A percentile compares a stretch with the other conserved stretches of the same genome.
Evolutionary conservation across 108 stramenopile species (phyloP).

Genomic region (Asterionellopsis glacialis): DNA sequence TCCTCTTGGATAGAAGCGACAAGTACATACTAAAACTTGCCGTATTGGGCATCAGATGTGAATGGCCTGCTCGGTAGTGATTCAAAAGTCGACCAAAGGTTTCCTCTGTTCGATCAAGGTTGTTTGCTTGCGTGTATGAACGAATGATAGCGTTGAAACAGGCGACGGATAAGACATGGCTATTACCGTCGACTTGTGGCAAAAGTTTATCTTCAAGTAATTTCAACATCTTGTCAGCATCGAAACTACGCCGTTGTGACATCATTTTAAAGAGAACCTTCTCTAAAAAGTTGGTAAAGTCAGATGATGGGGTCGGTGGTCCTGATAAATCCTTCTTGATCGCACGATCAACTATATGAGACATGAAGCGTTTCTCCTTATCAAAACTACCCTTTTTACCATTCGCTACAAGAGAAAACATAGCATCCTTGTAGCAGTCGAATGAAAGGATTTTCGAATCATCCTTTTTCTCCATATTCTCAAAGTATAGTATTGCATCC

Average conservation of each 20-base stretch:
- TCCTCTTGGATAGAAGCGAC: constrained; percentile 1
- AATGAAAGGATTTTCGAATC: constrained; percentile 6
- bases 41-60: constrained; percentile 17
- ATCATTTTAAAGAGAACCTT: too few relatives aligned
- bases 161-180: constrained; percentile 6
- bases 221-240: constrained; percentile 12
- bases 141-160: constrained; percentile 20
- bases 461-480: not conserved
- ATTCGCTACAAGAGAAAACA: too few relatives aligned
- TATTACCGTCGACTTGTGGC: not conserved
- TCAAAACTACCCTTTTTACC: too few relatives aligned
- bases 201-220: constrained; percentile 16
- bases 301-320: too few relatives aligned
- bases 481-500: too few relatives aligned
- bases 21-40: constrained; percentile 18
- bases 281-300: too few relatives aligned
- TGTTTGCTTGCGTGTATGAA: constrained; percentile 21
- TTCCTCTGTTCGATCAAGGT: constrained; percentile 3
- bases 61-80: constrained; percentile 16
- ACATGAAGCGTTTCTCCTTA: too few relatives aligned
- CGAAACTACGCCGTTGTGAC: not conserved
- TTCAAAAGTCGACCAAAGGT: constrained; percentile 8
- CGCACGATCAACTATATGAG: too few relatives aligned
- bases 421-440: not conserved
- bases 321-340: too few relatives aligned